A percentile compares a stretch with the other conserved stretches of the same genome.
Conservation (phyloP, 2,329 filamentous ascomycete species). For the Helminthosporium solani region DNA sequence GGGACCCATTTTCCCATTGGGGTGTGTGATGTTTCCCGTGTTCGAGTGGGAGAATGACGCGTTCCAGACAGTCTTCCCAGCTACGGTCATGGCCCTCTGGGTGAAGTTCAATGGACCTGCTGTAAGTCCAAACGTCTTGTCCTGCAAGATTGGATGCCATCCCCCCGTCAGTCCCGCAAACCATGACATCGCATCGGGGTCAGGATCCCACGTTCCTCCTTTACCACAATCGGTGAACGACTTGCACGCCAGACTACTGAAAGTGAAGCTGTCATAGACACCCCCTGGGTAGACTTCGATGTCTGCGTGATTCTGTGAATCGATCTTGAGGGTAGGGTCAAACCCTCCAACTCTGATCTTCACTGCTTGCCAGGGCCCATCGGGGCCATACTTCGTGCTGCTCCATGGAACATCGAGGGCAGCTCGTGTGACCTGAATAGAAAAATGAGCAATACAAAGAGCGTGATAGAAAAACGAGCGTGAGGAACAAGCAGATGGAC, state of each 20-base stretch:
- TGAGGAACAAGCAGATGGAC: no score
- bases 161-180: background rate
- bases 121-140: background rate
- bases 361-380: slow-evolving; percentile 24
- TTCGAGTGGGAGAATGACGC: slow-evolving; percentile 1
- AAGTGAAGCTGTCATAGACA: slow-evolving; percentile 2
- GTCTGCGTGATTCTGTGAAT: slow-evolving; percentile 3
- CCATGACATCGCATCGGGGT: background rate
- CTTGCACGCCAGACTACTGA: slow-evolving; percentile 11
- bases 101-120: background rate
- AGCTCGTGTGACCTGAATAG: background rate
- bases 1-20: slow-evolving; percentile 4
- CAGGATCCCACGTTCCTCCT: slow-evolving; percentile 16
- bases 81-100: slow-evolving; percentile 2
- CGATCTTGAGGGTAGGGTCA: background rate
- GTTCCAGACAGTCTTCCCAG: slow-evolving; percentile 4
- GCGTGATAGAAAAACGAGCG: no score
- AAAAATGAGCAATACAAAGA: background rate
- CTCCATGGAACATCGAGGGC: slow-evolving; percentile 22
- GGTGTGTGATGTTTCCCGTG: slow-evolving; percentile 4
- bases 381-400: slow-evolving; percentile 12
- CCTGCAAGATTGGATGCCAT: slow-evolving; percentile 3
- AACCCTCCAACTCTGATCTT: slow-evolving; percentile 10
- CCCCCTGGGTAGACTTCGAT: slow-evolving; percentile 15
- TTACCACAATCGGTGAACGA: slow-evolving; percentile 8